Evolutionary conservation across 345 rosid genomes (phyloP).

Genomic region (Lenwebbia sp.): DNA sequence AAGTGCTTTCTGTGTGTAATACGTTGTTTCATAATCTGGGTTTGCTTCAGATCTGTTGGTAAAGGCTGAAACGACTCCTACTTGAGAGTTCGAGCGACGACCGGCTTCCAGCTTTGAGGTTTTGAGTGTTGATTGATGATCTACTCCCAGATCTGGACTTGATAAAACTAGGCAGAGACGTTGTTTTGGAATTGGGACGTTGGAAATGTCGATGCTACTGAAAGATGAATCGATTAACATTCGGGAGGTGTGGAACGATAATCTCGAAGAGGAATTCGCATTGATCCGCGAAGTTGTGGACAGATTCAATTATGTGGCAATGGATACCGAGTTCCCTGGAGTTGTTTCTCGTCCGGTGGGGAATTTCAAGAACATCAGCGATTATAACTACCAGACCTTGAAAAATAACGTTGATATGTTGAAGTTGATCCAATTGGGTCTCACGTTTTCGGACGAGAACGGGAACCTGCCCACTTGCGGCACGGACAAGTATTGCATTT

Average conservation of each 20-base stretch:
- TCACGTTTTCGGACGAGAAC: slow-evolving; percentile 64
- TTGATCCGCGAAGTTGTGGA: slow-evolving; percentile 81
- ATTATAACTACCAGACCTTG: slow-evolving; percentile 64
- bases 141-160: not conserved
- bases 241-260: slow-evolving; percentile 86
- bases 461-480: slow-evolving; percentile 85
- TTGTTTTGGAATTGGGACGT: not conserved
- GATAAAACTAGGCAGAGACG: not conserved
- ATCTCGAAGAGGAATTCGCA: slow-evolving; percentile 61
- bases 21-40: not conserved
- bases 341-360: slow-evolving; percentile 76
- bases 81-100: not conserved
- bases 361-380: slow-evolving; percentile 66
- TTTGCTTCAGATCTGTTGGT: not conserved
- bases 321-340: slow-evolving; percentile 96
- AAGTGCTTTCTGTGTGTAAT: not conserved
- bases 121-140: not conserved
- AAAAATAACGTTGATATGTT: slow-evolving; percentile 80
- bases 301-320: slow-evolving; percentile 42
- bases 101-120: not conserved
- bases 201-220: slow-evolving; percentile 38
- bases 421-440: slow-evolving; percentile 73
- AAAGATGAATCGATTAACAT: slow-evolving; percentile 61
- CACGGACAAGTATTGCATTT: slow-evolving; percentile 53
- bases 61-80: not conserved